Evolutionary conservation across 305 asterid genomes (phyloP).

Genomic region (Lippia alba): DNA sequence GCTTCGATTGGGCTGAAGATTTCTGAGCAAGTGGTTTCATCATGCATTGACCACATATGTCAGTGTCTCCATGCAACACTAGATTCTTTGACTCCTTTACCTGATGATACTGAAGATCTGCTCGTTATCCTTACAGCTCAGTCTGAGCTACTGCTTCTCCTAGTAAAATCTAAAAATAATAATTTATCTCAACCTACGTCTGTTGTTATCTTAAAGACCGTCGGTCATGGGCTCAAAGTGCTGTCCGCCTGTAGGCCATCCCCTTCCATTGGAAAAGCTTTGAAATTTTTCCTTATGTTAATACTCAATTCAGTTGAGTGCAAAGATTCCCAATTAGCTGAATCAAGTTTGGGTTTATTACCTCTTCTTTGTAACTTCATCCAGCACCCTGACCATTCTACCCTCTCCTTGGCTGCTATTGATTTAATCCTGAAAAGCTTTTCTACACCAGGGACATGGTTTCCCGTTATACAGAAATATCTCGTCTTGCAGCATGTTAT

Average conservation of each 20-base stretch:
- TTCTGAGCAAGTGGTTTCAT: constrained; percentile 57
- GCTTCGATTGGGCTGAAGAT: constrained; percentile 52
- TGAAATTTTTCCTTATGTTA: constrained; percentile 63
- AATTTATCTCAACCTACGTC: constrained; percentile 47
- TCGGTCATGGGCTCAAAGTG: constrained; percentile 77
- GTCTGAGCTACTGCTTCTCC: constrained; percentile 72
- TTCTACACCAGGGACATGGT: constrained; percentile 74
- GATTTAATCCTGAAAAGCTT: constrained; percentile 70
- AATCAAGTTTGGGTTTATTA: constrained; percentile 64
- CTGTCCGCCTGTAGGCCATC: constrained; percentile 56
- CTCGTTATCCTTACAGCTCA: constrained; percentile 77
- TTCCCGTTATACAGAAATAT: constrained; percentile 73
- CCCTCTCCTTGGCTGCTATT: constrained; percentile 69
- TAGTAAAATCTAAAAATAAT: constrained; percentile 51
- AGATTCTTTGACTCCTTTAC: constrained; percentile 55
- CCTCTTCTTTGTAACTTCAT: constrained; percentile 81
- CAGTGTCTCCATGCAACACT: constrained; percentile 61
- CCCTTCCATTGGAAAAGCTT: constrained; percentile 49
- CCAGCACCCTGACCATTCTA: constrained; percentile 59
- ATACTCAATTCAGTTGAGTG: constrained; percentile 60
- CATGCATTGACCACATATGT: constrained; percentile 68
- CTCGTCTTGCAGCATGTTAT: constrained; percentile 66
- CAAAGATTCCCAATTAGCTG: constrained; percentile 42
- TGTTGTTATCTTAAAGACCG: constrained; percentile 64
- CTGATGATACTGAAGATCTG: constrained; percentile 54